phyloP scores from a whole-genome alignment of 2,329 filamentous ascomycete species.

The Samsoniella hepiali region DNA sequence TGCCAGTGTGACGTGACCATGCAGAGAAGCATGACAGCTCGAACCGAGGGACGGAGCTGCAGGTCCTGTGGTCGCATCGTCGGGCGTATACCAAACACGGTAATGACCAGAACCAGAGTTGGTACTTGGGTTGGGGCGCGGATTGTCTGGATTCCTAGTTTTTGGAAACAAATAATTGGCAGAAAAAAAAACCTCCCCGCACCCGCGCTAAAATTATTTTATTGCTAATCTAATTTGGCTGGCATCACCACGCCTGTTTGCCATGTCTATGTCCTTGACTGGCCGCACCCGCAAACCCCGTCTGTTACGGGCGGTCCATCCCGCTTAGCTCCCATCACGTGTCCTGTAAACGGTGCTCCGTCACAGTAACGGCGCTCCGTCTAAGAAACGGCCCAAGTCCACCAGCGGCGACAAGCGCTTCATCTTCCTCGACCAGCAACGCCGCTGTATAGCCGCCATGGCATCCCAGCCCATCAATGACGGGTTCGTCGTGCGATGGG shows the following conservation, averaged over 20 bases:
- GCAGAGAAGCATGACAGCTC: background rate
- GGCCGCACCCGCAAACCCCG: too few species aligned
- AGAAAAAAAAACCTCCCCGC: background rate
- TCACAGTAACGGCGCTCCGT: too few species aligned
- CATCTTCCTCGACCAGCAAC: too few species aligned
- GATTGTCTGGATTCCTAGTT: too few species aligned
- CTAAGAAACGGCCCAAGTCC: too few species aligned
- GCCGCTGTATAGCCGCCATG: background rate
- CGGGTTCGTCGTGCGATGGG: slow-evolving; percentile 1
- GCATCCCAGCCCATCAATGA: background rate
- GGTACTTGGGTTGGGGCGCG: background rate
- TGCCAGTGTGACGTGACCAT: background rate
- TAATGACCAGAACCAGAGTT: background rate
- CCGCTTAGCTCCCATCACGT: too few species aligned
- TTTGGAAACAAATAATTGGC: too few species aligned
- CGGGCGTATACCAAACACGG: background rate
- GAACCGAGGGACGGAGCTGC: background rate
- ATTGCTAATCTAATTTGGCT: background rate
- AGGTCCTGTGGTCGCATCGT: background rate
- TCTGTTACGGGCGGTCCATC: too few species aligned
- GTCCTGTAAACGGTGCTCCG: too few species aligned
- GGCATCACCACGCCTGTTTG: slow-evolving; percentile 14
- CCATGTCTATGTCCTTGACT: background rate
- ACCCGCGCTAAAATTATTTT: background rate
- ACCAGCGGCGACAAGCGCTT: too few species aligned